Base-by-base conservation (phyloP, 148 eudicot species). In the Oxyria digyna region DNA sequence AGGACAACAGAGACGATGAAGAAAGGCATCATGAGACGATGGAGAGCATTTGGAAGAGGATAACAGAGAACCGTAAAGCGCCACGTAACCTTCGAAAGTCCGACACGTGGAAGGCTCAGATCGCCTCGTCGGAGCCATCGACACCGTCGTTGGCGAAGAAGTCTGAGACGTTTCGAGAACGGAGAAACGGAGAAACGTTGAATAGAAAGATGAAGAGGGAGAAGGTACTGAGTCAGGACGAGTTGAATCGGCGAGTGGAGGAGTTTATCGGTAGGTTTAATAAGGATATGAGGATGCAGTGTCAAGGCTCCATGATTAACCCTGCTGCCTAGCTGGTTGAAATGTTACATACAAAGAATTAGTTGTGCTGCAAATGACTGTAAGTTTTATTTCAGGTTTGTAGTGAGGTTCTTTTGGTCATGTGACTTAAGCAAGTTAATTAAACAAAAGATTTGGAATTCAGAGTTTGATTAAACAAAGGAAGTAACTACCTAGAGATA, bases 211-310 rank as follows among this genome's bases (percentile, higher is more conserved):
- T 91, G 0, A 73, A 70, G 63, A 89, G 86, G 31, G 98, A 93
- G 68, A 79, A 85, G 24, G 83, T 90, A 6, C 74, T 76, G 79
- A 75, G 95, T 57, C 89, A 87, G 42, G 98, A 89, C 65, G 98
- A 93, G 83, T 72, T 93, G 86, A 93, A 93, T 45, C 85, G 89
- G 0, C 83, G 90, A 68, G 96, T 86, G 4, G 98, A 93, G 66
- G 95, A 87, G 54, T 93, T 93, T 35, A 93, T 93, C 6, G 79
- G 69, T 33, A 93, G 89, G 81, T 87, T 89, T 48, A 87, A 92
- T 23, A 84, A 92, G 18, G 94, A 89, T 2, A 92, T 92, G 94
- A 85, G 89, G 71, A 29, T 89, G 77, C 96, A 93, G 74, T 83
- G 96, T 59, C 89, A 93, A 62, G 81, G 85, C 70, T 93, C 96